These are phyloP conservation scores for Speleostelium caveatum DNA, from an alignment of 78 protist species.

Conservation along the genomic window DNA sequence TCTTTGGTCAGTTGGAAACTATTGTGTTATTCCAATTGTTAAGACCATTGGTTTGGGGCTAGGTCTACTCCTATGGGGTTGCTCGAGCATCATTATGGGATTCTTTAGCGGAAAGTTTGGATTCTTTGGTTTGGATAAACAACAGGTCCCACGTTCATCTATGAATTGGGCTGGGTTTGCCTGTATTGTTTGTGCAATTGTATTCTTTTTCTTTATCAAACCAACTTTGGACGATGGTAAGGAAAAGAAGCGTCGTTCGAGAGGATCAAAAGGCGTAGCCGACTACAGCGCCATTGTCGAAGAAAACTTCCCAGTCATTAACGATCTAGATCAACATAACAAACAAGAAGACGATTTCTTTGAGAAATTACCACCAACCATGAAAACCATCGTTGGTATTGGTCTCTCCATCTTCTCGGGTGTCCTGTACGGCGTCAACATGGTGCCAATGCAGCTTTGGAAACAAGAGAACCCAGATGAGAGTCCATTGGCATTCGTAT, in stretches of 20 bases:
- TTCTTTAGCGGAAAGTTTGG: constrained; percentile 88
- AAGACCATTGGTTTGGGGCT: constrained; percentile 87
- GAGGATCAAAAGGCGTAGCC: background rate
- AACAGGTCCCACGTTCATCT: constrained; percentile 21
- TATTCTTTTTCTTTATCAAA: constrained; percentile 66
- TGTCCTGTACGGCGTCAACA: constrained; percentile 75
- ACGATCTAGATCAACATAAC: background rate
- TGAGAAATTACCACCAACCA: constrained; percentile 49
- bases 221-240: constrained; percentile 65
- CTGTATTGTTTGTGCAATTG: constrained; percentile 48
- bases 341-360: constrained; percentile 19
- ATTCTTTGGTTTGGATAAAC: constrained; percentile 75
- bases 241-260: background rate
- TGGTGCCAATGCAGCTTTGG: constrained; percentile 81
- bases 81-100: constrained; percentile 82
- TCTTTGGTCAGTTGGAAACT: constrained; percentile 81
- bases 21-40: constrained; percentile 85
- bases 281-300: constrained; percentile 40
- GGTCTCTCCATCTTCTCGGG: constrained; percentile 50
- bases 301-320: background rate
- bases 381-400: constrained; percentile 52
- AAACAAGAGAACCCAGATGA: constrained; percentile 28
- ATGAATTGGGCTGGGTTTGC: constrained; percentile 73
- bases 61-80: constrained; percentile 90
- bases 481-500: constrained; percentile 76